Evolutionary conservation across 2,329 filamentous ascomycete genomes (phyloP), one percentile per base, ranked within the genome.

Genomic region (Aureobasidium sp.): DNA sequence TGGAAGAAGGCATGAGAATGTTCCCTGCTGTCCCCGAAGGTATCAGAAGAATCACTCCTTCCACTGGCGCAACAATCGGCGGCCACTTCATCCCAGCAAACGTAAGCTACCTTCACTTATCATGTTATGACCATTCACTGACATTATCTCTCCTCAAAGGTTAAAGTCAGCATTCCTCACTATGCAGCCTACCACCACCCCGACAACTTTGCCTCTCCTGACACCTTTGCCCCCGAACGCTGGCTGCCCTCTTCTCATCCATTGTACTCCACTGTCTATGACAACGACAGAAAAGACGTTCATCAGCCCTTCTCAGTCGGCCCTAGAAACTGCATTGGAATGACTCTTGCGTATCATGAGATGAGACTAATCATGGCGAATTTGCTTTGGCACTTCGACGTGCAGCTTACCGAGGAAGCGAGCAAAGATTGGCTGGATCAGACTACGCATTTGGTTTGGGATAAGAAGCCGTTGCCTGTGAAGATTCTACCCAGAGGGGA

Each of bases 1-100:
- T 79, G 20, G 73, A 76, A 62, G 77, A 80, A 66, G 74, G 71
- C 2, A 67, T 79, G 17, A 70, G 78, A 13, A 72, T 78, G 59
- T 77, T 76, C 65, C 76, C 76, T 1, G 74, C 76, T 0, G 72
- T 78, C 7, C 72, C 74, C 73, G 74, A 51, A 61, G 51, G 52
- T 20, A 65, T 69, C 17, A 67, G 71, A 9, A 57, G 66, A 6
- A 66, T 66, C 1, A 60, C 47, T 15, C 69, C 71, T 2, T 47
- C 64, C n/a, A 65, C 63, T 17, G 71, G 71, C 26, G 66, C 67
- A 43, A 64, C 65, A 8, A 69, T 72, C 41, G 65, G 67, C 50
- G 70, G 67, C 43, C 41, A 69, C 20, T 65, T 66, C 32, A 65
- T 72, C 26, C 69, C 70, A 5, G 65, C 61, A 34, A 57, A 63